Percentiles rank a stretch among this genome's conserved stretches.
phyloP scores from a whole-genome alignment of 2,329 filamentous ascomycete species.

The Botrytis squamosa region DNA sequence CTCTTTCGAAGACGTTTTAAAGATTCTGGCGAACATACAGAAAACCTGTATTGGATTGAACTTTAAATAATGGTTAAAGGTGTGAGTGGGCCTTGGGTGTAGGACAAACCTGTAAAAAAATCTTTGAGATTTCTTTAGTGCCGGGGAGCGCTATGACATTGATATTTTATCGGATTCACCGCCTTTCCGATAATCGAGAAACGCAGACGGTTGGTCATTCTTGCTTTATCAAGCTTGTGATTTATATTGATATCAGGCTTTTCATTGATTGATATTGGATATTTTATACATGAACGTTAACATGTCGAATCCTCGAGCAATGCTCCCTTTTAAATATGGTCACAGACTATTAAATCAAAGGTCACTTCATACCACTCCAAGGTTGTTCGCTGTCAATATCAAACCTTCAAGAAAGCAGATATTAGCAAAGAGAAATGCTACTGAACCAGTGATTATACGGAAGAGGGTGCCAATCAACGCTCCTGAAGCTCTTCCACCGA shows the following conservation, averaged over 20 bases:
- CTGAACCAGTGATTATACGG: neutral
- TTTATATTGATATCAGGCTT: neutral
- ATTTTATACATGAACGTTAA: neutral
- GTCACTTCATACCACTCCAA: neutral
- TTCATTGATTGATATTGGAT: neutral
- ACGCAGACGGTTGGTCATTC: neutral
- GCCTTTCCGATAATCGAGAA: neutral
- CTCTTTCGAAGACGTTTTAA: constrained; percentile 31
- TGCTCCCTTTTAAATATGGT: neutral
- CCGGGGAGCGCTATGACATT: constrained; percentile 6
- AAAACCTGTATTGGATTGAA: constrained; percentile 6
- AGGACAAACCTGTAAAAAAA: constrained; percentile 7
- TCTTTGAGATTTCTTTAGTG: constrained; percentile 16
- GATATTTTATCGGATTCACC: neutral
- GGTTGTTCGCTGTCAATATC: neutral
- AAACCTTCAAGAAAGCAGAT: constrained; percentile 11
- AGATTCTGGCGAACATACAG: constrained; percentile 35
- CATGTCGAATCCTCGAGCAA: neutral
- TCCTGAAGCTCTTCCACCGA: constrained; percentile 28
- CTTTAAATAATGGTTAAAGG: neutral
- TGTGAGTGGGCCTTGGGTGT: neutral
- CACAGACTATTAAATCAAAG: constrained; percentile 2
- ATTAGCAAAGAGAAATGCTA: constrained; percentile 12
- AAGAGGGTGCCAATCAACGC: constrained; percentile 9
- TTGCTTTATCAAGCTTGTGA: neutral